Percentiles rank a stretch among this genome's conserved stretches.
Evolutionary conservation across 768 basidiomycete species (phyloP).

Genomic region (Panaeolus cyanescens): DNA sequence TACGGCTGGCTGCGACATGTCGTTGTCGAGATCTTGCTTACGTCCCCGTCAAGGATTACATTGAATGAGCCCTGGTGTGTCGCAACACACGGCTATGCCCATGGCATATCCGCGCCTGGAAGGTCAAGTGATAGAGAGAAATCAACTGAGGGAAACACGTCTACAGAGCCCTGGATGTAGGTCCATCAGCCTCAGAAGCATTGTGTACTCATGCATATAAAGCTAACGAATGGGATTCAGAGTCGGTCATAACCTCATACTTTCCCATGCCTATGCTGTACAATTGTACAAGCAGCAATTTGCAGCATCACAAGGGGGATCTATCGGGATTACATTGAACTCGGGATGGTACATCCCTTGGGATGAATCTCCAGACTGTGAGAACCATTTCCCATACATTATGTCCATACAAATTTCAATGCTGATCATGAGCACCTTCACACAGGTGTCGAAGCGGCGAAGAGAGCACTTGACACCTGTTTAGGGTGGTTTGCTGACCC

Average conservation of each 20-base stretch:
- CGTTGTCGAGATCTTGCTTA: neutral
- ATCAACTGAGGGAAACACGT: slow-evolving; percentile 56
- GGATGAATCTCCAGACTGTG: slow-evolving; percentile 63
- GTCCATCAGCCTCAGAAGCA: slow-evolving; percentile 22
- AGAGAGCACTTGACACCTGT: slow-evolving; percentile 64
- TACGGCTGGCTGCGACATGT: neutral
- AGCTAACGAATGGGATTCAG: slow-evolving; percentile 31
- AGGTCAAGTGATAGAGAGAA: slow-evolving; percentile 59
- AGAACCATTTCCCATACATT: slow-evolving; percentile 21
- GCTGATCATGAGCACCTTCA: neutral
- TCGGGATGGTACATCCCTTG: slow-evolving; percentile 69
- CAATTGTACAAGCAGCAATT: slow-evolving; percentile 64
- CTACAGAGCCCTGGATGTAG: slow-evolving; percentile 66
- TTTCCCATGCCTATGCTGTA: slow-evolving; percentile 70
- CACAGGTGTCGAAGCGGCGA: slow-evolving; percentile 60
- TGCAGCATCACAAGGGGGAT: slow-evolving; percentile 54
- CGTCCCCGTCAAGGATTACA: slow-evolving; percentile 49
- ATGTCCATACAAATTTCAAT: neutral
- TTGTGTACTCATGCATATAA: neutral
- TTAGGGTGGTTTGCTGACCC: slow-evolving; percentile 52
- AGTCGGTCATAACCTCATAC: slow-evolving; percentile 66
- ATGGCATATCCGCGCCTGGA: slow-evolving; percentile 68
- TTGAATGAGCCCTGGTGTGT: slow-evolving; percentile 76
- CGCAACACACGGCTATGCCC: slow-evolving; percentile 64
- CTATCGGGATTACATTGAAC: slow-evolving; percentile 75